Evolutionary conservation across 2,329 filamentous ascomycete species (phyloP), one percentile per base, ranked within the genome.

Genomic region (Clonostachys chloroleuca): DNA sequence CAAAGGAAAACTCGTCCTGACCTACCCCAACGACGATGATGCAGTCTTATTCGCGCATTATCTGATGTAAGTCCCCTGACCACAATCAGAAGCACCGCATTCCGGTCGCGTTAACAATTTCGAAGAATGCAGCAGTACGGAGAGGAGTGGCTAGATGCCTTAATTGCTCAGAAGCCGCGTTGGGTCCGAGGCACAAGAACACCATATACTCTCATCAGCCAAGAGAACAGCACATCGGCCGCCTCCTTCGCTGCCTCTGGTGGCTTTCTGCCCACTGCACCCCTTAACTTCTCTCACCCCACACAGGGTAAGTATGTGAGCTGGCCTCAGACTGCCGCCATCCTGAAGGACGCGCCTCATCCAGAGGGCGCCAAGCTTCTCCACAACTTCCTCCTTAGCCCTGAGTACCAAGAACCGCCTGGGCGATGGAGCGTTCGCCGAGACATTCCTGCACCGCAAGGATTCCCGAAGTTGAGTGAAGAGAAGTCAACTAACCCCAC

Each of bases 1-100:
- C 60, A 80, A 80, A 59, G 61, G 73, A 49, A 79, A 75, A 57
- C 60, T 81, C 5, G 72, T 73, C 3, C 56, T 81, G 13, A 79
- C 76, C 0, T 80, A 80, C 47, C 78, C 78, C 12, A 78, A 80
- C 49, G 78, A 81, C 39, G 78, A 81, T 40, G 78, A 81, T 46
- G 77, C 78, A 1, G 70, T 81, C 3, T 60, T 78, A 1, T 80
- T 65, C 40, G 69, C 71, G 4, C 77, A 75, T 40, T 64, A 77
- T 39, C 59, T 76, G 2, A 69, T 80, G 69, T 72, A 57, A 63
- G 67, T 55, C 13, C 13, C 33, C 14, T n/a, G 16, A 30, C 24
- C 24, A 10, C 24, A 30, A 30, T 9, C 24, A 24, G 16, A 16
- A n/a, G 18, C 10, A 12, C 16, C 14, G 12, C 2, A 6, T 7